Evolutionary conservation across 108 stramenopile genomes (phyloP), one percentile per base, ranked within the genome.

Genomic region (Fragilaria crotonensis): DNA sequence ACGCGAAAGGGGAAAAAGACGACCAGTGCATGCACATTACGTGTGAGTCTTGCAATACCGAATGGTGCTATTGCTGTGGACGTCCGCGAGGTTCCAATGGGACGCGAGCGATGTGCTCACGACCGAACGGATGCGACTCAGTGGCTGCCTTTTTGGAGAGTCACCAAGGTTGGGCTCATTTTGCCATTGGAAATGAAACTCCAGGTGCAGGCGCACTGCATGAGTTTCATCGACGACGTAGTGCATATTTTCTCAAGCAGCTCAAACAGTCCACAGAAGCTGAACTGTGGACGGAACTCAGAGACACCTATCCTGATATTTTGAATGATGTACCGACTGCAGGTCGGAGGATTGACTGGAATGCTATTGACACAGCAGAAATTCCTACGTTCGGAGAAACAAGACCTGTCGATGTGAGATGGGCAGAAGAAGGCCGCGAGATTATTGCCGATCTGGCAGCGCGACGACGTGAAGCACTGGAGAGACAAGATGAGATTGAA

Each of bases 21-120:
- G 52, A 54, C 4, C 23, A 20, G n/a, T 54, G 52, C 52, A 22
- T 54, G 52, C 52, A 54, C 52, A 54, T 54, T 20, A 54, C 52
- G n/a, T 54, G 52, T 4, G 23, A 19, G 23, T n/a, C n/a, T n/a
- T 54, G 52, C 25, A 25, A 25, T n/a, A 54, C 30, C 21, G 23
- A 25, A 19, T 54, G 25, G 21, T 54, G 52, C 5, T 54, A 54
- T 32, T 54, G 52, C 25, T 54, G 52, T 54, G 52, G 52, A 29
- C 21, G 52, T 3, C 2, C 3, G 30, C 19, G 52, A 54, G 52
- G 52, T 31, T 31, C 28, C 23, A 25, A n/a, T 19, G 30, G 30
- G 23, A 21, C 19, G 22, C 22, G 45, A 19, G 21, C 30, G 2
- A n/a, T 22, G 5, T 20, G 30, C 25, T 22, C n/a, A n/a, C 19